Conservation (phyloP, 805 yeast genomes). For the Nakazawaea holstii region DNA sequence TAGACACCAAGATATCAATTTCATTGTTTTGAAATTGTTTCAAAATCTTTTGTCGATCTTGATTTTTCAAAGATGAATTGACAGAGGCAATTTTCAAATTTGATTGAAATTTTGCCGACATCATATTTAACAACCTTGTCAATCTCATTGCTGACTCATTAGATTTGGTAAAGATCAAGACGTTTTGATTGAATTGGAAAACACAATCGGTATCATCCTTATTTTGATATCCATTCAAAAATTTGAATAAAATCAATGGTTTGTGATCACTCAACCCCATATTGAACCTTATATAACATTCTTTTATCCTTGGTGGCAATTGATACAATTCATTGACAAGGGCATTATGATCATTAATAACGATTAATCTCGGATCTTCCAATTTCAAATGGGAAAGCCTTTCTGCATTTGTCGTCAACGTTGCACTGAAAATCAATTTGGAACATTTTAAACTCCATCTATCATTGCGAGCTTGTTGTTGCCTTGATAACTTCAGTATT, state of each 20-base stretch:
- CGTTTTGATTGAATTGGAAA: slow-evolving; percentile 25
- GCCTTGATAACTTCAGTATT: slow-evolving; percentile 27
- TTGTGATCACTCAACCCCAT: slow-evolving; percentile 41
- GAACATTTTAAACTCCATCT: slow-evolving; percentile 36
- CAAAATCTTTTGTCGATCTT: slow-evolving; percentile 51
- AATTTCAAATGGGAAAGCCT: slow-evolving; percentile 70
- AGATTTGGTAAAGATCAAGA: slow-evolving; percentile 63
- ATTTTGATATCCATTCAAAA: slow-evolving; percentile 33
- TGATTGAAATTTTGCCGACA: slow-evolving; percentile 25
- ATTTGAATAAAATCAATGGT: slow-evolving; percentile 66
- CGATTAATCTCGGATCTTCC: slow-evolving; percentile 63
- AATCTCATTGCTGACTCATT: slow-evolving; percentile 87
- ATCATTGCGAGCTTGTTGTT: slow-evolving; percentile 20
- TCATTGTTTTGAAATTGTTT: slow-evolving; percentile 52
- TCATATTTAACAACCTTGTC: slow-evolving; percentile 48
- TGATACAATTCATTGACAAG: slow-evolving; percentile 53
- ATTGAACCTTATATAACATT: slow-evolving; percentile 22
- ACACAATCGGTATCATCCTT: slow-evolving; percentile 13
- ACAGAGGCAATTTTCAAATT: slow-evolving; percentile 34
- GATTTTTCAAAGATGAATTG: slow-evolving; percentile 51
- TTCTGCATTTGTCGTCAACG: slow-evolving; percentile 90
- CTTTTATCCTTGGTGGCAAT: slow-evolving; percentile 47
- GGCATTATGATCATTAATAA: slow-evolving; percentile 55
- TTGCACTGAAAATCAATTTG: slow-evolving; percentile 83
- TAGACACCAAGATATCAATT: slow-evolving; percentile 57